These are phyloP conservation scores for Suillus sp. DNA, from an alignment of 768 basidiomycete genomes.

Conservation along the genomic window DNA sequence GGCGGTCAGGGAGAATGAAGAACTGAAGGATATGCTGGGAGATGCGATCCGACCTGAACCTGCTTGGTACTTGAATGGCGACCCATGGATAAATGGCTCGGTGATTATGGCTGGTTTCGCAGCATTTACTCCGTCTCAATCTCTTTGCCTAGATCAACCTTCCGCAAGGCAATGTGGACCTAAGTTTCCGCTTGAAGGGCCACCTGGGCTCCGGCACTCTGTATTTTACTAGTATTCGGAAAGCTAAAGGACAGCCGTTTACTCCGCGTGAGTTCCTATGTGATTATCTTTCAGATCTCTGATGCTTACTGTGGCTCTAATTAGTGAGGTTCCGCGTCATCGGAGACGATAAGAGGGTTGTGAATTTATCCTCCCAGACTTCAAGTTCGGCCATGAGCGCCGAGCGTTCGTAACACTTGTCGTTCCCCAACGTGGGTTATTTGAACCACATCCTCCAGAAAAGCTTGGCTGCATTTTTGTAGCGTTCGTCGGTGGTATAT, in stretches of 20 bases:
- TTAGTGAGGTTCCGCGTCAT: conserved; percentile 71
- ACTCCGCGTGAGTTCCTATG: conserved; percentile 49
- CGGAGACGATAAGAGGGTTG: conserved; percentile 56
- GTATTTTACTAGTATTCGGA: conserved; percentile 83
- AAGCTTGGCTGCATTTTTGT: neutral
- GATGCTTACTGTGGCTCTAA: conserved; percentile 4
- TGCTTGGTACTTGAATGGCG: conserved; percentile 65
- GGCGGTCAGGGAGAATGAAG: conserved; percentile 53
- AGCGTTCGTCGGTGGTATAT: too few relatives aligned
- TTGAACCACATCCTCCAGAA: neutral
- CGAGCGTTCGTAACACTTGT: neutral
- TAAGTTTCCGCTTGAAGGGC: conserved; percentile 76
- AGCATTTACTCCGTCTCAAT: conserved; percentile 4
- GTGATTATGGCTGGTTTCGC: conserved; percentile 41
- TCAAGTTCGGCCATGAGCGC: neutral
- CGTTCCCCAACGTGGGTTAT: neutral
- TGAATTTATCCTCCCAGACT: conserved; percentile 34
- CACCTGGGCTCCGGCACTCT: conserved; percentile 75
- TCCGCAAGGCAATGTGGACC: conserved; percentile 74
- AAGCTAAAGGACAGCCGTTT: conserved; percentile 70
- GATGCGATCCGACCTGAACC: conserved; percentile 48
- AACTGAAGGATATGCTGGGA: conserved; percentile 57
- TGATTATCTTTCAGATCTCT: neutral
- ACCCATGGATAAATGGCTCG: conserved; percentile 68
- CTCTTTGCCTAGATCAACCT: conserved; percentile 59